Base-by-base conservation (phyloP, 768 basidiomycete genomes). In the Mycena rosella region DNA sequence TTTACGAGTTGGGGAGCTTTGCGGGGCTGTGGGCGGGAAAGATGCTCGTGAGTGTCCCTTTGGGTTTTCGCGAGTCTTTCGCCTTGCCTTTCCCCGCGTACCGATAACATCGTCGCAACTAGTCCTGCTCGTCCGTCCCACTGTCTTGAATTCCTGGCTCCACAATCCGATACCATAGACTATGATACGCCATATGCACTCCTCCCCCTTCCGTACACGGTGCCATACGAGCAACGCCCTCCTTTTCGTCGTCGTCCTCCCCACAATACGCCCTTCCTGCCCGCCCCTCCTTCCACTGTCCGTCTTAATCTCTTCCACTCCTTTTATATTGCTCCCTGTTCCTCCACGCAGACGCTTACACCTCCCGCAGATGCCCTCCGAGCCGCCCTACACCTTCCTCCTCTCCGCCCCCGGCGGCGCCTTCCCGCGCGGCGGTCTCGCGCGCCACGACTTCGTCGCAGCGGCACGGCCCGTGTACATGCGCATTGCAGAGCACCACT, bases 11-110 rank as follows among this genome's bases (percentile, higher is more conserved):
- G 10, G 87, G 87, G 27, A 70, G 79, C 7, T 75, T 87, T 51
- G 73, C 68, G 45, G 87, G 86, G 10, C 76, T 84, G 20, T 88
- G 84, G 83, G 78, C 83, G 58, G 86, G 87, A 18, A 79, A 82
- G 14, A 79, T 86, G 77, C 68, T 85, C 82, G 67, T 68, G 29
- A 3, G 57, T 63, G 3, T n/a, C 30, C 20, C 6, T 32, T 26
- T 9, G 32, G 11, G 11, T 49, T 38, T 40, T 34, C 11, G 32
- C 32, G 32, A 34, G 9, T n/a, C 14, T 54, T n/a, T 53, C 26
- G 7, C 54, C 2, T 17, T 60, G 15, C 15, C 20, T 34, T n/a
- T 47, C 36, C 20, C 9, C 44, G 5, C 14, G n/a, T n/a, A 7
- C 7, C 14, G 20, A 5, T 15, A 40, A 10, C 45, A 2, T 47